Evolutionary conservation across 2,329 filamentous ascomycete species (phyloP).

Genomic region (Cytospora piceae): DNA sequence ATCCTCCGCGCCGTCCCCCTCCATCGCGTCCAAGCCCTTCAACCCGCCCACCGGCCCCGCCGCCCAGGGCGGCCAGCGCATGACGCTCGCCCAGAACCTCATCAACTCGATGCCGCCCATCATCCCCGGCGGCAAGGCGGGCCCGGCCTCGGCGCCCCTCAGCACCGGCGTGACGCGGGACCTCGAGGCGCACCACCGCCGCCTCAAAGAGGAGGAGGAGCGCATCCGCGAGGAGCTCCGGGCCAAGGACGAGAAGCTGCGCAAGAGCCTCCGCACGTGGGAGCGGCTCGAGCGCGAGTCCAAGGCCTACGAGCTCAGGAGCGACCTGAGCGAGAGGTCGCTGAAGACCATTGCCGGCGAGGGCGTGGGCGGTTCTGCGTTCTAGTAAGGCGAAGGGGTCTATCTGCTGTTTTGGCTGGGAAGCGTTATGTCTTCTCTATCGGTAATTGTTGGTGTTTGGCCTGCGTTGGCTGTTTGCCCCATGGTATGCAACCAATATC

Average conservation of each 20-base stretch:
- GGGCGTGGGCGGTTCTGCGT: constrained; percentile 58
- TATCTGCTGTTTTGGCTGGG: not conserved
- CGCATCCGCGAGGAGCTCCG: constrained; percentile 57
- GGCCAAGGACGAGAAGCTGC: constrained; percentile 56
- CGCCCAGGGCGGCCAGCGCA: constrained; percentile 44
- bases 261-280: constrained; percentile 57
- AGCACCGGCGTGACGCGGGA: constrained; percentile 55
- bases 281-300: constrained; percentile 59
- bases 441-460: not conserved
- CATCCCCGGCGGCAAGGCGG: constrained; percentile 59
- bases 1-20: constrained; percentile 45
- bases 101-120: constrained; percentile 55
- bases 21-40: constrained; percentile 49
- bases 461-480: not conserved
- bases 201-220: constrained; percentile 62
- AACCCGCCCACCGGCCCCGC: constrained; percentile 62
- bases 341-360: constrained; percentile 62
- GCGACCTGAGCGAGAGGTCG: constrained; percentile 59
- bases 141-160: constrained; percentile 50
- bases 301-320: constrained; percentile 57
- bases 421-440: not conserved
- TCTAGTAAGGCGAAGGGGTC: constrained; percentile 40
- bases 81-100: constrained; percentile 56
- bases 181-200: constrained; percentile 56
- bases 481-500: not conserved